Base-by-base conservation (phyloP, 208 protist species). In the Trypanosoma vivax region DNA sequence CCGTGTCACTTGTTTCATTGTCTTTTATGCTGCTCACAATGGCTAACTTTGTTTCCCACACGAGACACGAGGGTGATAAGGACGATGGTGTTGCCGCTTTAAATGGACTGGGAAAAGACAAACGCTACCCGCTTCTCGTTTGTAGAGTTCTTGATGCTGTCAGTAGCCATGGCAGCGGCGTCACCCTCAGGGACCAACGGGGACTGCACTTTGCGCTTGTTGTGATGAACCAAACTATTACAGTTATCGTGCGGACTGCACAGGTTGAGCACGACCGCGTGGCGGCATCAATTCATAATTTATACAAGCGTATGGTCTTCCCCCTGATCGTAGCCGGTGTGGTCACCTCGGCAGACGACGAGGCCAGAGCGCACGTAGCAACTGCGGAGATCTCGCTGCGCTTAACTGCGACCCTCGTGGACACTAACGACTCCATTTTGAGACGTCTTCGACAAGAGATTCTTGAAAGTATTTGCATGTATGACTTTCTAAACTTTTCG, bases 401-500 rank as follows among this genome's bases (percentile, higher is more conserved):
- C 9, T 62, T 65, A 5, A 35, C 67, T 37, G 56, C 64, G 4
- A 55, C 50, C 9, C n/a, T 64, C 14, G 5, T 60, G 11, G 18
- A 25, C n/a, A 24, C 64, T 10, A 41, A 39, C 27, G 63, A 70
- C 30, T 34, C 37, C 27, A 52, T 76, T 9, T 57, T 42, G 23
- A 58, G 70, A 14, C 76, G 72, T 11, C 48, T 78, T n/a, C 62
- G 72, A 42, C 61, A 64, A 34, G 65, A 77, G 21, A 14, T 81
- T 3, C 19, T 73, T 40, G 49, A 76, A 19, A 50, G 65, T 25
- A 50, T 80, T 39, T 70, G 68, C 35, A 65, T 47, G 1, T 70
- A 73, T 28, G 40, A 72, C 41, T 79, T 82, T 42, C 82, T 79
- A 51, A 56, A 60, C 42, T 71, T 73, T 53, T 62, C 61, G 19